These are phyloP conservation scores for Leavenworthia alabamica DNA, from an alignment of 345 rosid species.

Conservation along the genomic window DNA sequence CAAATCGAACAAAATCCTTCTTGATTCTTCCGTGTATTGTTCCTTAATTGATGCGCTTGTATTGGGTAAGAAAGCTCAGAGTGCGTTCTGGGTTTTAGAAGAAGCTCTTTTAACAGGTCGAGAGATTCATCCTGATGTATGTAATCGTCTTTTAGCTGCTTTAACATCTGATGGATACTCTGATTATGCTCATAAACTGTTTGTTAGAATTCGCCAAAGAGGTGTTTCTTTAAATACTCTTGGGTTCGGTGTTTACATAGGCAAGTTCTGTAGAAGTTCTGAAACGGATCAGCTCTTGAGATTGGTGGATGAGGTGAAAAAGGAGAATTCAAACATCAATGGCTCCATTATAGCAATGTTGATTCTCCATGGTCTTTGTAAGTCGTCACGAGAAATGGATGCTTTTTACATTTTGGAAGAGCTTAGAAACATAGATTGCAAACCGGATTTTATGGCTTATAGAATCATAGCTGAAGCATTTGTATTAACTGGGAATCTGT, in stretches of 20 bases:
- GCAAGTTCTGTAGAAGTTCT: constrained; percentile 42
- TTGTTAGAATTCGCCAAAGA: constrained; percentile 51
- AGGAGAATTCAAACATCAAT: constrained; percentile 34
- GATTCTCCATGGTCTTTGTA: constrained; percentile 68
- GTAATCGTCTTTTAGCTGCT: constrained; percentile 67
- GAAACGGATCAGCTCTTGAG: constrained; percentile 38
- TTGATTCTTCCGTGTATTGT: constrained; percentile 48
- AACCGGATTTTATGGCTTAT: constrained; percentile 91
- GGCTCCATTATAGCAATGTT: constrained; percentile 69
- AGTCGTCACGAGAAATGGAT: constrained; percentile 50
- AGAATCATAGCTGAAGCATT: constrained; percentile 74
- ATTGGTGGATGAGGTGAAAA: constrained; percentile 47
- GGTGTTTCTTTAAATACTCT: constrained; percentile 45
- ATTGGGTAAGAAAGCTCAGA: constrained; percentile 40
- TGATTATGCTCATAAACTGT: constrained; percentile 48
- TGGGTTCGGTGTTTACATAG: constrained; percentile 68
- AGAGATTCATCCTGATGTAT: constrained; percentile 43
- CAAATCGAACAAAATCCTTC: constrained; percentile 39
- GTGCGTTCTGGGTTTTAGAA: constrained; percentile 52
- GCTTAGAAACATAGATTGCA: constrained; percentile 58
- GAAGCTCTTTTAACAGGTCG: constrained; percentile 31
- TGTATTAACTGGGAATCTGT: constrained; percentile 40
- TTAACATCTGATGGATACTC: constrained; percentile 46
- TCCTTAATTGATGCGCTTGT: constrained; percentile 43
- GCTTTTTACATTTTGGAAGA: constrained; percentile 62